Evolutionary conservation across 2,329 filamentous ascomycete species (phyloP).

Genomic region (Beauveria medogensis): DNA sequence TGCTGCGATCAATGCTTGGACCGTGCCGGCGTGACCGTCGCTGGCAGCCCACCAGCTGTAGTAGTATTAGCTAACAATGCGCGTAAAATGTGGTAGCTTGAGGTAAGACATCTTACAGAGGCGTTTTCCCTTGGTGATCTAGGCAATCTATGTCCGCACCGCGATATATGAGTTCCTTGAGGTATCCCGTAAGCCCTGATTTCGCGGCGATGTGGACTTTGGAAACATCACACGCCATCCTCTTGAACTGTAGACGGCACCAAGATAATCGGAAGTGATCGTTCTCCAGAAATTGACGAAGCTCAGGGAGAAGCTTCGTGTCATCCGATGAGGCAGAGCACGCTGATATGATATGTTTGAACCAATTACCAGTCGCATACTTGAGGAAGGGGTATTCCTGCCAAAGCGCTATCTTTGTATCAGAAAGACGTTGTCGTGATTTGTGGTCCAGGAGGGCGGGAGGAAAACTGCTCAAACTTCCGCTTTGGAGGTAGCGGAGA

Average conservation of each 20-base stretch:
- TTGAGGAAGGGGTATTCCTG: constrained; percentile 21
- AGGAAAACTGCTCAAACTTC: background rate
- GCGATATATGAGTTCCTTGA: background rate
- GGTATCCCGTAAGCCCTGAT: background rate
- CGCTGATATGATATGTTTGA: constrained; percentile 16
- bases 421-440: no score
- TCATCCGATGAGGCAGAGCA: background rate
- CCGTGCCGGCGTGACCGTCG: constrained; percentile 14
- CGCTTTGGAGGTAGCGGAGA: background rate
- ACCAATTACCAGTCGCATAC: constrained; percentile 24
- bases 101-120: constrained; percentile 16
- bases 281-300: background rate
- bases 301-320: background rate
- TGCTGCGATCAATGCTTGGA: background rate
- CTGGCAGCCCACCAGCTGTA: constrained; percentile 19
- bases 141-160: constrained; percentile 10
- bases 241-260: constrained; percentile 13
- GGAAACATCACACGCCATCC: background rate
- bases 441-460: background rate
- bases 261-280: constrained; percentile 12
- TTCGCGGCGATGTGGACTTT: background rate
- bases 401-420: background rate
- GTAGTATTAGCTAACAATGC: background rate
- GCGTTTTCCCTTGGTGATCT: constrained; percentile 14
- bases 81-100: rapidly evolving